These are phyloP conservation scores for Clausena lansium DNA, from an alignment of 345 rosid genomes.

Conservation along the genomic window DNA sequence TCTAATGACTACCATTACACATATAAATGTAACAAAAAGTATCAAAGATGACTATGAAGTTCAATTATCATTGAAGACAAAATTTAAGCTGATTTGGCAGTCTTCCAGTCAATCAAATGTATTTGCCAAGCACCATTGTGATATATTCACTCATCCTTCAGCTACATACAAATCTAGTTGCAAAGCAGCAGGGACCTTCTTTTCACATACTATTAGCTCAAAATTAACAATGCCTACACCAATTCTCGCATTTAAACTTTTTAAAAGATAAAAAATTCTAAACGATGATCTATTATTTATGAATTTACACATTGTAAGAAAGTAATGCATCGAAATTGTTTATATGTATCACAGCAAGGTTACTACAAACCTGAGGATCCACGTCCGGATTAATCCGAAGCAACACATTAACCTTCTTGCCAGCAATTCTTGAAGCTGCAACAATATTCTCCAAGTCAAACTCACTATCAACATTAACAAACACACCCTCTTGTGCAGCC, in stretches of 20 bases:
- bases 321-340: background rate
- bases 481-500: slow-evolving; percentile 92
- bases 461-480: slow-evolving; percentile 94
- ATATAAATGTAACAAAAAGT: background rate
- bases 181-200: background rate
- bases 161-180: background rate
- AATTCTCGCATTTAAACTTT: background rate
- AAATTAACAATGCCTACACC: background rate
- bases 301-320: background rate
- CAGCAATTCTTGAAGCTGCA: slow-evolving; percentile 79
- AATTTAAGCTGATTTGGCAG: background rate
- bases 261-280: background rate
- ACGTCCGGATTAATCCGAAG: slow-evolving; percentile 99
- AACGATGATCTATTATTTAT: background rate
- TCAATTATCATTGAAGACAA: background rate
- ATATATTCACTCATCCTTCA: background rate
- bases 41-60: background rate
- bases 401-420: slow-evolving; percentile 84
- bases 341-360: background rate
- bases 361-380: slow-evolving; percentile 80
- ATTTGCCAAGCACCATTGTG: background rate
- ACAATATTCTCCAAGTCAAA: slow-evolving; percentile 91
- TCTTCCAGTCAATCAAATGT: background rate
- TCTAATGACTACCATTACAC: background rate
- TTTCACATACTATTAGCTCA: background rate